Percentiles rank a stretch among this genome's conserved stretches.
Conservation (phyloP, 1,139 yeast species). For the Arxiozyma bovina region DNA sequence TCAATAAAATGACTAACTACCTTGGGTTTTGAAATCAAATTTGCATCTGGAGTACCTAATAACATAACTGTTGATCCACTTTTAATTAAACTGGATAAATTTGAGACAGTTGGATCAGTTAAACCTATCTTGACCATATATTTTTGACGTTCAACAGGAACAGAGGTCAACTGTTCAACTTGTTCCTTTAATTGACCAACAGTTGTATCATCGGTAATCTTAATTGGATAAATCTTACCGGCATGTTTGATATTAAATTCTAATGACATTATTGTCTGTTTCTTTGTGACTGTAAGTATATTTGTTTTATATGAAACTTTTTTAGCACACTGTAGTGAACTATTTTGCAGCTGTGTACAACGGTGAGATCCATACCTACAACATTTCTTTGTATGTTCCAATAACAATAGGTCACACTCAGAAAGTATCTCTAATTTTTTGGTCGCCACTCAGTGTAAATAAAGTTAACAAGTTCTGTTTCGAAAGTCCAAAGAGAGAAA, state of each 20-base stretch:
- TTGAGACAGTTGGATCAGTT: constrained; percentile 51
- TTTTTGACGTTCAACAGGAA: constrained; percentile 83
- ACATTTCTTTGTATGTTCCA: no score
- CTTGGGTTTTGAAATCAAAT: constrained; percentile 51
- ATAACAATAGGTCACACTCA: no score
- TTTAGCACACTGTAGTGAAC: no score
- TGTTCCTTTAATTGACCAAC: constrained; percentile 67
- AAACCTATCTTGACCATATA: constrained; percentile 82
- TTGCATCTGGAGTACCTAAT: constrained; percentile 79
- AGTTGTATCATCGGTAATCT: constrained; percentile 45
- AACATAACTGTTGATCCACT: constrained; percentile 71
- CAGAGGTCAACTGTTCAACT: constrained; percentile 64
- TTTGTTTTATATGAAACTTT: no score
- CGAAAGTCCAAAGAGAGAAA: neutral
- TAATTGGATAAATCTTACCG: constrained; percentile 71
- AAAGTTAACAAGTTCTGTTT: neutral
- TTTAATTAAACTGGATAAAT: constrained; percentile 37
- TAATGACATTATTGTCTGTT: neutral
- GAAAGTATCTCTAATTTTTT: no score
- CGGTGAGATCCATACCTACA: no score
- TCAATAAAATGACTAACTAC: constrained; percentile 56
- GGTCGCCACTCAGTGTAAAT: neutral
- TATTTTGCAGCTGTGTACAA: no score
- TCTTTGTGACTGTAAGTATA: neutral
- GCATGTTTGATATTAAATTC: constrained; percentile 58